Base-by-base conservation (phyloP, 2,329 filamentous ascomycete species). In the Claviceps pazoutovae region DNA sequence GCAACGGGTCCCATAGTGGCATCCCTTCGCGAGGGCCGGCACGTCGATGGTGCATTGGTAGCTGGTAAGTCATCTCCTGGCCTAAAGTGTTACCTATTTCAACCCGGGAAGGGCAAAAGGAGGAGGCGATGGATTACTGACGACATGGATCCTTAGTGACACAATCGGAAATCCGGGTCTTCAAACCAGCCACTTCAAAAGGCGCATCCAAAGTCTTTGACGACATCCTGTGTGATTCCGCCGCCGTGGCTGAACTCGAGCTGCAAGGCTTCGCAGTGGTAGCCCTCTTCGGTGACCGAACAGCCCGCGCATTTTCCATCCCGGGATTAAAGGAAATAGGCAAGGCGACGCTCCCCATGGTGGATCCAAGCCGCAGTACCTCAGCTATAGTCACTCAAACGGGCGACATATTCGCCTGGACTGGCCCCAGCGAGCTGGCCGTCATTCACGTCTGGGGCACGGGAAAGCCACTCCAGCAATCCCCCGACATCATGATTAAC, bases 201-300 rank as follows among this genome's bases (percentile, higher is more conserved):
- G 93, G 91, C n/a, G 90, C 91, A 0, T 87, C 89, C 51, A 95
- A 93, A 60, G 82, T 83, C 1, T 97, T 93, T 68, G 89, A 95
- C 60, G 82, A 87, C 58, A 80, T 73, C 54, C 71, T 95, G 42
- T 97, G 91, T 63, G 84, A 95, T 60, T 77, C 86, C 1, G 91
- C 93, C 2, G 74, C 77, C 2, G 80, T 97, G 0, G 83, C 86
- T 0, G 82, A 86, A 50, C 82, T 85, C 36, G 82, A 88, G 60
- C 74, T 84, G 23, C 79, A 84, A 45, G 88, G 88, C 1, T 82
- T 84, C 61, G 89, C 87, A 5, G 71, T 98, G 4, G 80, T 95
- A 1, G 86, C 84, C 2, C 72, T 96, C 1, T 96, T 95, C 60
- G 87, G 86, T 14, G 90, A 95, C 64, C 83, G 86, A 36, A 83